A percentile compares a stretch with the other conserved stretches of the same genome.
These are phyloP conservation scores for Xylaria nigripes DNA, from an alignment of 495 filamentous ascomycete species.

Conservation along the genomic window DNA sequence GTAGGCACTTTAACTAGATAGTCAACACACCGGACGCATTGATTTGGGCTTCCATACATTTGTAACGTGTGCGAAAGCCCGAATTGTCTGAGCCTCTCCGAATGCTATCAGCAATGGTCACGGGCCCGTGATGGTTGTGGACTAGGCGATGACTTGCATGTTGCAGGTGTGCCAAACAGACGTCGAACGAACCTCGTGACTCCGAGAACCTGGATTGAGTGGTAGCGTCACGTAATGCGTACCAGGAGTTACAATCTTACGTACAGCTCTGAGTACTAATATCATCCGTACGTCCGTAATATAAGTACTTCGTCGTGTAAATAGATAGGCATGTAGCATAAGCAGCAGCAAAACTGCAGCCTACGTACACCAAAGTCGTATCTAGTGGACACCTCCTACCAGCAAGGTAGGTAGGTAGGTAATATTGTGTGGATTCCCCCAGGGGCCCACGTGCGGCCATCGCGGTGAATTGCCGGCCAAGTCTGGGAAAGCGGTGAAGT, in stretches of 20 bases:
- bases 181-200: conserved; percentile 12
- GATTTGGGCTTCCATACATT: conserved; percentile 8
- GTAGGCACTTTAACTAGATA: background rate
- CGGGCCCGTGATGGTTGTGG: background rate
- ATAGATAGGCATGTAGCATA: too few relatives aligned
- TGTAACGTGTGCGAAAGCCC: background rate
- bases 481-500: conserved; percentile 10
- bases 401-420: too few relatives aligned
- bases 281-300: too few relatives aligned
- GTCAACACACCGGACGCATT: background rate
- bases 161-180: conserved; percentile 5
- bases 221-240: background rate
- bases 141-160: conserved; percentile 5
- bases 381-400: too few relatives aligned
- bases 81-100: background rate
- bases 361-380: too few relatives aligned
- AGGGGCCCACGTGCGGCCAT: conserved; percentile 7
- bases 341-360: too few relatives aligned
- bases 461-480: conserved; percentile 10
- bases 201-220: conserved; percentile 1
- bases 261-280: too few relatives aligned
- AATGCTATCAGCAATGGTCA: background rate
- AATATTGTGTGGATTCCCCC: conserved; percentile 4
- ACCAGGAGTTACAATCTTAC: too few relatives aligned
- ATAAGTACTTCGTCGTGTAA: too few relatives aligned